phyloP scores from a whole-genome alignment of 2,329 filamentous ascomycete species.

The Setomelanomma holmii region DNA sequence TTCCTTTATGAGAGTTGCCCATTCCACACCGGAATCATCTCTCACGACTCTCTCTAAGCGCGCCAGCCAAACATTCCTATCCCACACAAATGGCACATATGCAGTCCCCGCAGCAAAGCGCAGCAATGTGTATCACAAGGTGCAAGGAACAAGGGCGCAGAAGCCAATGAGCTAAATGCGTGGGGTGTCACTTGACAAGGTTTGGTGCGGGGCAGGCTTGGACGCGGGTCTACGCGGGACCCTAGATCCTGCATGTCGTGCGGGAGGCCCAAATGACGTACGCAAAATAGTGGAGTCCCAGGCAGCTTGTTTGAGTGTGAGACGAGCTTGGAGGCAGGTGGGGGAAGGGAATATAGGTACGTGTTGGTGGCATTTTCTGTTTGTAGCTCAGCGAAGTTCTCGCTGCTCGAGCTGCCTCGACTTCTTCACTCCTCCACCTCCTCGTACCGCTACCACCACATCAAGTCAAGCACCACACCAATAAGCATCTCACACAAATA shows the following conservation, averaged over 20 bases:
- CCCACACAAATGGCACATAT: not conserved
- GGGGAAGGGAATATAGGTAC: not conserved
- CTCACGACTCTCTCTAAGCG: conserved; percentile 8
- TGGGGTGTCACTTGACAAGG: conserved; percentile 9
- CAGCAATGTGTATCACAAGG: conserved; percentile 8
- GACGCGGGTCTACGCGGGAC: no score
- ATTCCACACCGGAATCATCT: not conserved
- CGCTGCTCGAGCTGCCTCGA: not conserved
- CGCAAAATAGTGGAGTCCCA: not conserved
- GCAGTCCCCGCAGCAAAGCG: conserved; percentile 9
- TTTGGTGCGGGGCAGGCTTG: conserved; percentile 12
- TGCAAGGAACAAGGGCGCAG: not conserved
- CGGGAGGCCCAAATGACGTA: conserved; percentile 5
- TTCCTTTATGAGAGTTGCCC: no score
- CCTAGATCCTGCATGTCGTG: conserved; percentile 1
- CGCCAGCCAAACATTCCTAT: not conserved
- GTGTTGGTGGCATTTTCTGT: not conserved
- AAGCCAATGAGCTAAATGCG: conserved; percentile 9
- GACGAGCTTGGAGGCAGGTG: not conserved
- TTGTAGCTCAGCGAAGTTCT: no score
- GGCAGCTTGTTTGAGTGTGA: not conserved
- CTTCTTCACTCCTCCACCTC: not conserved
- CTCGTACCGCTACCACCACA: not conserved
- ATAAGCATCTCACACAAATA: not conserved
- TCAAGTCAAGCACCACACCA: not conserved